phyloP scores from a whole-genome alignment of 257 asterid genomes.

The Echites panduratus region DNA sequence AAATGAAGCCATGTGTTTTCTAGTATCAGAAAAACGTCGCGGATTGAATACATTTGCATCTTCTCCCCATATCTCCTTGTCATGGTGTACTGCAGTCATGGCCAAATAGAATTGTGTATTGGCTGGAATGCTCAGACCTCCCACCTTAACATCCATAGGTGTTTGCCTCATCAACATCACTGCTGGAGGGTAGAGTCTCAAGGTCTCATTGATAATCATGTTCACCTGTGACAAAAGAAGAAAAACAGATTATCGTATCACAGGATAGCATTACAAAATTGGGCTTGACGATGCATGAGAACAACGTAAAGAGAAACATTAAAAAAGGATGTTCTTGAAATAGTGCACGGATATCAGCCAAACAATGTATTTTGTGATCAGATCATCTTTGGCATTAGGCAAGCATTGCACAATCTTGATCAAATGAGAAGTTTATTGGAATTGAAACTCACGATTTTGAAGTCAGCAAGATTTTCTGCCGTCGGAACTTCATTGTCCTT shows the following conservation, averaged over 20 bases:
- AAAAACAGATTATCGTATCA: too few species aligned
- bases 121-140: conserved; percentile 48
- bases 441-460: conserved; percentile 25
- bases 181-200: conserved; percentile 59
- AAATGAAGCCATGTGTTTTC: conserved; percentile 50
- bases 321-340: too few species aligned
- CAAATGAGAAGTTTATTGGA: not conserved
- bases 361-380: too few species aligned
- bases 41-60: conserved; percentile 63
- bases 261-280: too few species aligned
- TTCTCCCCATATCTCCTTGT: conserved; percentile 57
- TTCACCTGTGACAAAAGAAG: too few species aligned
- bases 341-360: too few species aligned
- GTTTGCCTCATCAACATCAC: conserved; percentile 40
- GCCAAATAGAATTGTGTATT: conserved; percentile 46
- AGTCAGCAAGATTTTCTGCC: conserved; percentile 28
- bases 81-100: conserved; percentile 55
- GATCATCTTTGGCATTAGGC: too few species aligned
- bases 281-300: too few species aligned
- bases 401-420: too few species aligned
- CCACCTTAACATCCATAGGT: conserved; percentile 36
- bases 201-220: conserved; percentile 61
- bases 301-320: too few species aligned
- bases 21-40: conserved; percentile 34
- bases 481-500: conserved; percentile 20